Conservation (phyloP, 495 filamentous ascomycete species). For the Daldinia caldariorum region DNA sequence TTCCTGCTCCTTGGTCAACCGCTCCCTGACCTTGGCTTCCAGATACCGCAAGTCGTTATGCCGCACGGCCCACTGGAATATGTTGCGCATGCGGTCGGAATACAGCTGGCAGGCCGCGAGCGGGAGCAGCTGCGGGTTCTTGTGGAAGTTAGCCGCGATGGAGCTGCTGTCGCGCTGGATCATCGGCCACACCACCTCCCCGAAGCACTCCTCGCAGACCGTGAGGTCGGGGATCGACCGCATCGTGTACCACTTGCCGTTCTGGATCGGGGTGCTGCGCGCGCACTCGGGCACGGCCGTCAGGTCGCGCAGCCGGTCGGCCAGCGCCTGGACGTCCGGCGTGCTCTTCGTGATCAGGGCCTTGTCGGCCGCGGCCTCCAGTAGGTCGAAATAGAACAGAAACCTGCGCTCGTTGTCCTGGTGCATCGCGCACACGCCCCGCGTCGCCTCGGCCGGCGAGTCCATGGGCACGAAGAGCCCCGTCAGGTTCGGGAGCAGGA, state of each 20-base stretch:
- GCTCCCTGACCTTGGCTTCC: conserved; percentile 59
- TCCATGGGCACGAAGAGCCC: conserved; percentile 53
- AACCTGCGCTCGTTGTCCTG: conserved; percentile 51
- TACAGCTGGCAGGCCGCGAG: conserved; percentile 76
- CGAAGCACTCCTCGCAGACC: conserved; percentile 67
- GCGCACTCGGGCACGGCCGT: conserved; percentile 52
- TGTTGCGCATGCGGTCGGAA: conserved; percentile 74
- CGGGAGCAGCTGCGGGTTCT: conserved; percentile 56
- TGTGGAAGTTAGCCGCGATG: conserved; percentile 68
- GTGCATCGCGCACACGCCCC: conserved; percentile 56
- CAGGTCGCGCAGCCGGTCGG: conserved; percentile 49
- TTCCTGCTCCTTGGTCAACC: conserved; percentile 50
- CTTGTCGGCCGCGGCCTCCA: conserved; percentile 54
- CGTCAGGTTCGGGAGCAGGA: conserved; percentile 55
- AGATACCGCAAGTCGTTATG: conserved; percentile 66
- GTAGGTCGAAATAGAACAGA: conserved; percentile 53
- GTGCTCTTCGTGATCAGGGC: conserved; percentile 45
- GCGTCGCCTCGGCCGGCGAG: conserved; percentile 46
- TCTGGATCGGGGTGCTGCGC: conserved; percentile 40
- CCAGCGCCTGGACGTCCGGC: conserved; percentile 52
- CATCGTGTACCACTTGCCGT: conserved; percentile 55
- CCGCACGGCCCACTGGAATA: conserved; percentile 68
- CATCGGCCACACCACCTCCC: conserved; percentile 72
- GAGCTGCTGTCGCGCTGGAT: conserved; percentile 57
- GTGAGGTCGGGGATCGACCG: conserved; percentile 52